phyloP scores from a whole-genome alignment of 768 basidiomycete genomes.

The Hebeloma cylindrosporum region DNA sequence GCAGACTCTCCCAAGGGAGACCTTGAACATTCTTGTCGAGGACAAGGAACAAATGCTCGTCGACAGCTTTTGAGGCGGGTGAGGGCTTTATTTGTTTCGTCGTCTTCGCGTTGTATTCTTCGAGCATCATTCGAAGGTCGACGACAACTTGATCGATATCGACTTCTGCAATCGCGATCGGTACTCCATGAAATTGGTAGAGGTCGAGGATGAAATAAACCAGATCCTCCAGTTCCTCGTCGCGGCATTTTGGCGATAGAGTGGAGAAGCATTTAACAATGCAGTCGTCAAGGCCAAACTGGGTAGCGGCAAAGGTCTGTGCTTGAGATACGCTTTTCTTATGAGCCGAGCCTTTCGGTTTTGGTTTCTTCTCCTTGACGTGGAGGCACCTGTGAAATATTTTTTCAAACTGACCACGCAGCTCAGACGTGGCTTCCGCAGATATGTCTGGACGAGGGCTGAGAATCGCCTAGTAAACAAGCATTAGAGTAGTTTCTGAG shows the following conservation, averaged over 20 bases:
- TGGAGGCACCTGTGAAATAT: slow-evolving; percentile 68
- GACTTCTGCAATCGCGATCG: slow-evolving; percentile 86
- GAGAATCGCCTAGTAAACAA: slow-evolving; percentile 55
- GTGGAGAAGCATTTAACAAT: slow-evolving; percentile 87
- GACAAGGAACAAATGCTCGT: slow-evolving; percentile 83
- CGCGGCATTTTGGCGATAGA: slow-evolving; percentile 75
- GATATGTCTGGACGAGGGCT: slow-evolving; percentile 45
- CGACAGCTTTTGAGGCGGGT: slow-evolving; percentile 25
- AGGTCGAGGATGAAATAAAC: slow-evolving; percentile 92
- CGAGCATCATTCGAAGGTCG: slow-evolving; percentile 75
- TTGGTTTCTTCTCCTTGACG: slow-evolving; percentile 62
- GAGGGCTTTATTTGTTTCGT: slow-evolving; percentile 22
- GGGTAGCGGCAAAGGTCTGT: slow-evolving; percentile 36
- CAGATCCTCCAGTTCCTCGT: slow-evolving; percentile 95
- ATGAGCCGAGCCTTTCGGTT: slow-evolving; percentile 32
- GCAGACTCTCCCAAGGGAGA: slow-evolving; percentile 95
- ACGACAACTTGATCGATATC: slow-evolving; percentile 89
- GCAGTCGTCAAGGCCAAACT: slow-evolving; percentile 64
- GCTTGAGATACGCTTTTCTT: slow-evolving; percentile 35
- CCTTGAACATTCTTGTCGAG: slow-evolving; percentile 88
- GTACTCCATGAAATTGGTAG: slow-evolving; percentile 90
- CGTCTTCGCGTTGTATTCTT: slow-evolving; percentile 59
- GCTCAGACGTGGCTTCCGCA: slow-evolving; percentile 47
- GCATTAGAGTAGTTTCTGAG: slow-evolving; percentile 1
- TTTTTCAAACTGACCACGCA: slow-evolving; percentile 70